Percentiles rank a stretch among this genome's conserved stretches.
phyloP scores from a whole-genome alignment of 176 grass and related monocot genomes.

The Miscanthus lutarioriparius region DNA sequence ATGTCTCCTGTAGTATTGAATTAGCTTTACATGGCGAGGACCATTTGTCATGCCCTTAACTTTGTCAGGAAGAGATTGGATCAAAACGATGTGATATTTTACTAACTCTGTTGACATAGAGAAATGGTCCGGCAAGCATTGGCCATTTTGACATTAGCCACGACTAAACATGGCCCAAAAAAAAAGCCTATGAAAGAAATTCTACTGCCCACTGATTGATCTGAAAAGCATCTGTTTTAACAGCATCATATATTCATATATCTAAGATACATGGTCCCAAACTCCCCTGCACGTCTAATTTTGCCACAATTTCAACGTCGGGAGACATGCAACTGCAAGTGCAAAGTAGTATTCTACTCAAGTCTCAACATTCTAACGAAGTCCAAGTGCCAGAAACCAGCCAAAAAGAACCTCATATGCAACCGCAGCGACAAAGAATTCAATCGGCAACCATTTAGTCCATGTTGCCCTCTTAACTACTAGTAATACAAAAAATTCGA shows the following conservation, averaged over 20 bases:
- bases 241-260: background rate
- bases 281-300: background rate
- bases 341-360: background rate
- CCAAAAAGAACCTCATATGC: background rate
- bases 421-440: background rate
- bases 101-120: background rate
- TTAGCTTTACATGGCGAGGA: background rate
- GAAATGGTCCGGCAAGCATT: background rate
- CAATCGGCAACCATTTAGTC: background rate
- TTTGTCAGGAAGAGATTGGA: background rate
- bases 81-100: background rate
- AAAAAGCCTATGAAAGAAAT: background rate
- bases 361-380: background rate
- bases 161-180: background rate
- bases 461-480: background rate
- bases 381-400: background rate
- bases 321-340: background rate
- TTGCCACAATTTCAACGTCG: background rate
- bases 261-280: background rate
- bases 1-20: background rate
- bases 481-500: background rate
- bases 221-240: background rate
- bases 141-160: background rate
- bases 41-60: background rate
- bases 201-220: background rate